phyloP scores from a whole-genome alignment of 805 yeast genomes.

The Kodamaea leandrae region DNA sequence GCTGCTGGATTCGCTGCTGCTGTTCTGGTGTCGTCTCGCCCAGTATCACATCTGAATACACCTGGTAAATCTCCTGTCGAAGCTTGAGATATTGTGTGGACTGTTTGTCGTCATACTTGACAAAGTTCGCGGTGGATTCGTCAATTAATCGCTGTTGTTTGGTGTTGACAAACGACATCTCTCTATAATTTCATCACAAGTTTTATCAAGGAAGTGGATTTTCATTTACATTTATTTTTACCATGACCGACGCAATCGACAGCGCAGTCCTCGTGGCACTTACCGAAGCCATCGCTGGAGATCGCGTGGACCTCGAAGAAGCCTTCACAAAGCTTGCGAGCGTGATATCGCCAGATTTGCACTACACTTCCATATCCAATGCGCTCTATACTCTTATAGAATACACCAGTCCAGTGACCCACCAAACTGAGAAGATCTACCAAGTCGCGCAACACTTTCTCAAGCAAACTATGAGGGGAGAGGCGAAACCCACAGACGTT shows the following conservation, averaged over 20 bases:
- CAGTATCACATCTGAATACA: conserved; percentile 14
- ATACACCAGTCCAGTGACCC: conserved; percentile 9
- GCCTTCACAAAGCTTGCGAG: neutral
- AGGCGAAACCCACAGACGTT: neutral
- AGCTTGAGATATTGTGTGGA: conserved; percentile 31
- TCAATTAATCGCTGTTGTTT: conserved; percentile 36
- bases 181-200: no score
- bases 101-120: conserved; percentile 32
- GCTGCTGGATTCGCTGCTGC: neutral
- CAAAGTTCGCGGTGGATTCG: conserved; percentile 26
- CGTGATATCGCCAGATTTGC: conserved; percentile 3
- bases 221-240: no score
- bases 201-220: no score
- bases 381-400: conserved; percentile 4
- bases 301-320: conserved; percentile 1
- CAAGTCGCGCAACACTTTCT: conserved; percentile 6
- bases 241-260: no score
- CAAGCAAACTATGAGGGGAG: neutral
- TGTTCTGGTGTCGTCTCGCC: neutral
- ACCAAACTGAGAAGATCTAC: conserved; percentile 6
- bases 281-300: conserved; percentile 5
- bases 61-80: conserved; percentile 30
- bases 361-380: conserved; percentile 7
- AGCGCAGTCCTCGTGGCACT: conserved; percentile 1
- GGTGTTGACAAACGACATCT: no score